Percentiles rank a stretch among this genome's conserved stretches.
phyloP scores from a whole-genome alignment of 805 yeast genomes.

The Candida odintsovae region DNA sequence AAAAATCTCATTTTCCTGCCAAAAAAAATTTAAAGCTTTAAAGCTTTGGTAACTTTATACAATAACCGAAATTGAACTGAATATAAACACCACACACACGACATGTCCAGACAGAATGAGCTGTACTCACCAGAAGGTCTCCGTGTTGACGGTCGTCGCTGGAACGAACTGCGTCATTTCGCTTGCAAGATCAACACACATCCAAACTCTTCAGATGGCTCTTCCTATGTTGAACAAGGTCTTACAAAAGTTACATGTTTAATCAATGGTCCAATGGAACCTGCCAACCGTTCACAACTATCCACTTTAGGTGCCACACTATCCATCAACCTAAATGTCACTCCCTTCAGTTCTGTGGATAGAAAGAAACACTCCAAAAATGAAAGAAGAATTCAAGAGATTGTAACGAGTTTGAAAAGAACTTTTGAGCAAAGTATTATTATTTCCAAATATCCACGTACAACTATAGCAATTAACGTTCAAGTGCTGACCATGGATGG shows the following conservation, averaged over 20 bases:
- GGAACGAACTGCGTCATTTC: slow-evolving; percentile 86
- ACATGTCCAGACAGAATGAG: slow-evolving; percentile 63
- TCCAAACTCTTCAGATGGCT: slow-evolving; percentile 84
- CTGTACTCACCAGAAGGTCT: slow-evolving; percentile 94
- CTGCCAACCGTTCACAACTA: slow-evolving; percentile 47
- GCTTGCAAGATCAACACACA: slow-evolving; percentile 82
- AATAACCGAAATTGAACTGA: no score
- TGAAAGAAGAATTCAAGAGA: slow-evolving; percentile 67
- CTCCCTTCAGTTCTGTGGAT: slow-evolving; percentile 76
- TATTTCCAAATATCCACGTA: slow-evolving; percentile 72
- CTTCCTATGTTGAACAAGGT: slow-evolving; percentile 89
- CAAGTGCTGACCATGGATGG: slow-evolving; percentile 90
- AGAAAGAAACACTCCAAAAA: slow-evolving; percentile 63
- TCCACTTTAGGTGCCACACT: slow-evolving; percentile 50
- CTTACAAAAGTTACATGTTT: slow-evolving; percentile 81
- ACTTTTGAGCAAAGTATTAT: slow-evolving; percentile 73
- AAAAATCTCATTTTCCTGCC: neutral
- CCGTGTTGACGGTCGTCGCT: slow-evolving; percentile 88
- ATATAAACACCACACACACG: no score
- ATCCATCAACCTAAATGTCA: slow-evolving; percentile 59
- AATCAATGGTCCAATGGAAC: slow-evolving; percentile 89
- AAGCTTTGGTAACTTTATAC: no score
- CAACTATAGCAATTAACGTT: slow-evolving; percentile 67
- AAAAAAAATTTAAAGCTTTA: no score
- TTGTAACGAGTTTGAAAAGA: slow-evolving; percentile 58